These are phyloP conservation scores for Penicillium riverlandense DNA, from an alignment of 495 filamentous ascomycete genomes.

Conservation along the genomic window DNA sequence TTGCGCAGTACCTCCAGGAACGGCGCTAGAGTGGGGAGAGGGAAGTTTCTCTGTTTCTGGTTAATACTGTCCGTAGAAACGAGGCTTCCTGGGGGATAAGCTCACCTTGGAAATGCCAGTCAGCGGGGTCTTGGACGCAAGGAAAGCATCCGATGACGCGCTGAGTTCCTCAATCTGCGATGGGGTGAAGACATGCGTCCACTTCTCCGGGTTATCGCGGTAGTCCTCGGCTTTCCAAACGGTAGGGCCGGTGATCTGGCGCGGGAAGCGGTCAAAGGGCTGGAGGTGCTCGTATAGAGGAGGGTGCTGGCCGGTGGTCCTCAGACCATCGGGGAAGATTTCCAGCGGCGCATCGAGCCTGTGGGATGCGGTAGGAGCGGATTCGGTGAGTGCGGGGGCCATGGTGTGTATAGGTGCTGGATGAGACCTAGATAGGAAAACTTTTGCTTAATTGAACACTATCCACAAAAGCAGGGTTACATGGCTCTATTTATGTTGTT, in stretches of 20 bases:
- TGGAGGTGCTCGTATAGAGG: slow-evolving; percentile 58
- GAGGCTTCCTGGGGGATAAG: background rate
- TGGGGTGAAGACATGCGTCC: slow-evolving; percentile 61
- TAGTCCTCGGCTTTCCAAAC: slow-evolving; percentile 72
- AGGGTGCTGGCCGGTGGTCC: slow-evolving; percentile 69
- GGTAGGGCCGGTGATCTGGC: slow-evolving; percentile 62
- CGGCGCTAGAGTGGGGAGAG: slow-evolving; percentile 51
- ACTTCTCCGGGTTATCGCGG: slow-evolving; percentile 56
- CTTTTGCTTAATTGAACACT: no score
- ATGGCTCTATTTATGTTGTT: slow-evolving; percentile 12
- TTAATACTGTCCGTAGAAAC: background rate
- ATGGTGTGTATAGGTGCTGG: slow-evolving; percentile 11
- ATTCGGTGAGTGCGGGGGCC: slow-evolving; percentile 29
- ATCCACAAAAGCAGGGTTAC: background rate
- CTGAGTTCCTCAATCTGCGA: slow-evolving; percentile 62
- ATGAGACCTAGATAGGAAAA: background rate
- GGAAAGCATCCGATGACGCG: slow-evolving; percentile 57
- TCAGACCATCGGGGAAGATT: slow-evolving; percentile 43
- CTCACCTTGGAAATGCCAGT: slow-evolving; percentile 61
- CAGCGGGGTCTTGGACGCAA: slow-evolving; percentile 52
- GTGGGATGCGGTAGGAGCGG: slow-evolving; percentile 24
- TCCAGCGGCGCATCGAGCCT: slow-evolving; percentile 21
- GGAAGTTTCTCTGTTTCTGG: slow-evolving; percentile 33
- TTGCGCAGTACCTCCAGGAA: slow-evolving; percentile 52
- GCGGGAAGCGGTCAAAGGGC: slow-evolving; percentile 64